Evolutionary conservation across 2,329 filamentous ascomycete species (phyloP).

Genomic region (Botryotinia calthae): DNA sequence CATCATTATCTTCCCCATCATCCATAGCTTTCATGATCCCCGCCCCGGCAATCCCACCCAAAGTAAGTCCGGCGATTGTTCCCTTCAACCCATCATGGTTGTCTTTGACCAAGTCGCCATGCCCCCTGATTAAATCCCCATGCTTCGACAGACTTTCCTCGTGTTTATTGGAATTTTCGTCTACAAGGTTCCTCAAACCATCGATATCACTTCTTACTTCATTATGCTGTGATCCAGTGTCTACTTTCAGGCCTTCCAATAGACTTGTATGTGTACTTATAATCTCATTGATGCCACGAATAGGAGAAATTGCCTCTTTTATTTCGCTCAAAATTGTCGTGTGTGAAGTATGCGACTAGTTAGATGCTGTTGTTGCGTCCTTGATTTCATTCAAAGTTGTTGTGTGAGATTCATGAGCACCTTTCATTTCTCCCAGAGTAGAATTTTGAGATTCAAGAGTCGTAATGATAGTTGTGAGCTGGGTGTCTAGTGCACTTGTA

Average conservation of each 20-base stretch:
- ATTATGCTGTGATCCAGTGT: constrained; percentile 17
- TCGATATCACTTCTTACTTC: constrained; percentile 30
- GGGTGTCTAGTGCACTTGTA: not conserved
- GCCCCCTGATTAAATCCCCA: constrained; percentile 24
- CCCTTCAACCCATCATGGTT: constrained; percentile 30
- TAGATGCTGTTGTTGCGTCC: constrained; percentile 24
- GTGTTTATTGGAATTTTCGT: constrained; percentile 25
- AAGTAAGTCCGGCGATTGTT: constrained; percentile 28
- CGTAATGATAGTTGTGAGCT: constrained; percentile 27
- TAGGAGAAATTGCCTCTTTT: not conserved
- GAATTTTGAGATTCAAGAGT: constrained; percentile 26
- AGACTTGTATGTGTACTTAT: constrained; percentile 24
- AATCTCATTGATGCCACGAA: not conserved
- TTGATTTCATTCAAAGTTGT: constrained; percentile 27
- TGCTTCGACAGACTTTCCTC: constrained; percentile 25
- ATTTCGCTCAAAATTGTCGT: constrained; percentile 19
- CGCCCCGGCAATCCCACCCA: constrained; percentile 26
- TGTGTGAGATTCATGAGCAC: constrained; percentile 9
- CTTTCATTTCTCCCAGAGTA: constrained; percentile 27
- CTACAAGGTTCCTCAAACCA: constrained; percentile 29
- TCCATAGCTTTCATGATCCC: not conserved
- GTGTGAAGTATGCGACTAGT: constrained; percentile 24
- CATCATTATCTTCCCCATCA: not conserved
- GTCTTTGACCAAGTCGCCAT: constrained; percentile 28
- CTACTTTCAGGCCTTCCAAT: constrained; percentile 27